These are phyloP conservation scores for Coemansia sp. DNA, from an alignment of 192 early-diverging fungal genomes.

Conservation along the genomic window DNA sequence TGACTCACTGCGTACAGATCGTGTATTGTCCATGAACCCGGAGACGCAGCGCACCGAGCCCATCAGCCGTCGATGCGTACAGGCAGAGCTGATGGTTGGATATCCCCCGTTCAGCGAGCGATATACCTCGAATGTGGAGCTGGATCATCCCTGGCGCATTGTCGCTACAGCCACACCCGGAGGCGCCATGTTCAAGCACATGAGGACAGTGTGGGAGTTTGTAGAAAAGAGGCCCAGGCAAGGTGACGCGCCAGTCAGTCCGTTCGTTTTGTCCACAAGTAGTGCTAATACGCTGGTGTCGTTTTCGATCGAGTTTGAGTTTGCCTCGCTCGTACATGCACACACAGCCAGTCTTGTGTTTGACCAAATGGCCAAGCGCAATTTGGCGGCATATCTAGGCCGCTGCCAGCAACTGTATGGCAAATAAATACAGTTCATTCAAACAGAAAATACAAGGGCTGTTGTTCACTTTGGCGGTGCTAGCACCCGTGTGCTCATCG, in stretches of 20 bases:
- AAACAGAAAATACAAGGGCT: background rate
- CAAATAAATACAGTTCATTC: conserved; percentile 6
- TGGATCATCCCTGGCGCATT: conserved; percentile 65
- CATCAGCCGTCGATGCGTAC: conserved; percentile 37
- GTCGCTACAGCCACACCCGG: conserved; percentile 54
- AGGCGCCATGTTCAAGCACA: conserved; percentile 42
- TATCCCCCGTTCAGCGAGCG: conserved; percentile 77
- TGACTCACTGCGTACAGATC: conserved; percentile 15
- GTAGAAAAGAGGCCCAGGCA: background rate
- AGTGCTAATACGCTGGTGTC: conserved; percentile 54
- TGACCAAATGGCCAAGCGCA: conserved; percentile 67
- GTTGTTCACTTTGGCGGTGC: background rate
- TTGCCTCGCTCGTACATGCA: conserved; percentile 77
- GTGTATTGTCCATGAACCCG: conserved; percentile 1
- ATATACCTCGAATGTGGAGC: conserved; percentile 78
- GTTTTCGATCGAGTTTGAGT: conserved; percentile 83
- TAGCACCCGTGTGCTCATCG: background rate
- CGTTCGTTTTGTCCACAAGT: background rate
- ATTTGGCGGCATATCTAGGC: conserved; percentile 36
- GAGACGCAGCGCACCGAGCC: background rate
- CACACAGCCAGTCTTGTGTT: conserved; percentile 81
- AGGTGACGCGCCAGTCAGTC: background rate
- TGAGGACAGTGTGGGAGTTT: conserved; percentile 47
- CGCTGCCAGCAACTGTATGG: conserved; percentile 41
- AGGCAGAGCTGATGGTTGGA: conserved; percentile 79